Percentiles rank a stretch among this genome's conserved stretches.
phyloP scores from a whole-genome alignment of 163 green algal genomes.

The Chlamydomonas reinhardtii region DNA sequence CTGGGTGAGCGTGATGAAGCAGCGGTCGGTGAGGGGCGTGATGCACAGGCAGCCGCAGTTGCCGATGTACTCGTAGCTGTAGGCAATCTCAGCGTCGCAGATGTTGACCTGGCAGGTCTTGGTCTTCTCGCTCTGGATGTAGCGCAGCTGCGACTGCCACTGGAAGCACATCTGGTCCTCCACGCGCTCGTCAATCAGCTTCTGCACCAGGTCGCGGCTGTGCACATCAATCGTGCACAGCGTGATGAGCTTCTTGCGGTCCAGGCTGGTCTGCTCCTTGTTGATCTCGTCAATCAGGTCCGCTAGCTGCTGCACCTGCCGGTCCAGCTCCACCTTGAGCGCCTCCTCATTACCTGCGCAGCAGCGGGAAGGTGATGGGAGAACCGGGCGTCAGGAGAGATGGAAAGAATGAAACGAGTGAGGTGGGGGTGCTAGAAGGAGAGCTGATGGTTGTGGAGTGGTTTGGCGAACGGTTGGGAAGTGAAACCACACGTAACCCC shows the following conservation, averaged over 20 bases:
- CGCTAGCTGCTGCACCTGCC: conserved; percentile 84
- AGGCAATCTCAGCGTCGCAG: conserved; percentile 93
- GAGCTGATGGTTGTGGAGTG: too few species aligned
- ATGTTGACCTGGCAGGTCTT: conserved; percentile 92
- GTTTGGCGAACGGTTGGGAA: neutral
- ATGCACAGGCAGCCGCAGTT: conserved; percentile 97
- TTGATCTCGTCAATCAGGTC: conserved; percentile 94
- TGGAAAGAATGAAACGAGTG: neutral
- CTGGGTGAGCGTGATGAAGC: conserved; percentile 98
- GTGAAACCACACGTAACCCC: neutral
- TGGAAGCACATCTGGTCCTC: conserved; percentile 89
- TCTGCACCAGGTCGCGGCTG: conserved; percentile 91
- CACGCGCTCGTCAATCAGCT: conserved; percentile 92
- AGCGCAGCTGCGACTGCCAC: conserved; percentile 96
- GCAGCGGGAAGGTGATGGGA: neutral
- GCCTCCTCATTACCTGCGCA: conserved; percentile 88
- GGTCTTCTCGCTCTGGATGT: conserved; percentile 89
- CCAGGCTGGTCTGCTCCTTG: conserved; percentile 84
- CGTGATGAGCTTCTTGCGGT: conserved; percentile 97
- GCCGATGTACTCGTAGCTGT: conserved; percentile 97
- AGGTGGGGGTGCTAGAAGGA: neutral
- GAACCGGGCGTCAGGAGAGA: neutral
- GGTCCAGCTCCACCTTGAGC: conserved; percentile 85
- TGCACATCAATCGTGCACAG: conserved; percentile 98
- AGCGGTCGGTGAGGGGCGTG: conserved; percentile 95